Base-by-base conservation (phyloP, 176 grass and related monocot species). In the Cenchrus americanus region DNA sequence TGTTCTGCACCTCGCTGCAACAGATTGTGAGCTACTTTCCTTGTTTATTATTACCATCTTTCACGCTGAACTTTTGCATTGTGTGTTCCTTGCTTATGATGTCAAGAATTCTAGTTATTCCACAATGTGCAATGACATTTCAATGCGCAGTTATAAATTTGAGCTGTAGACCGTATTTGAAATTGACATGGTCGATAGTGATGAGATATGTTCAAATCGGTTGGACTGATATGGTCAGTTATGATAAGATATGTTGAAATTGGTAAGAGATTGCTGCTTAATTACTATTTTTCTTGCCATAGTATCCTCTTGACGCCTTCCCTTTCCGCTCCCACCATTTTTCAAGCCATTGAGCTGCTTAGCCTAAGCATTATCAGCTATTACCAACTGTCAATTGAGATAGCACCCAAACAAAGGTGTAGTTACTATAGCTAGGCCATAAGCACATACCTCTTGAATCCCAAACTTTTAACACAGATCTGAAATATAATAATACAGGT, bases 1-100 rank as follows among this genome's bases (percentile, higher is more conserved):
- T 94, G 10, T 91, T 93, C 82, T 97, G 95, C 84, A 94, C 95
- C 12, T 97, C 92, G 24, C 88, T 97, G 66, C 95, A 97, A 58
- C 95, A 94, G 74, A 97, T 97, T 88, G 95, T 97, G 81, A 89
- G 92, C 51, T 80, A 41, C 19, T 66, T 77, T 59, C 62, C 14
- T 37, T 43, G 4, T 2, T 14, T 37, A 37, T 37, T 22, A 3
- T 8, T 17, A 30, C 14, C 5, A 10, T 3, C 66, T 48, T 69
- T 12, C 2, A 70, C 75, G 52, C 8, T 66, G n/a, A 1, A 26
- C 10, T 15, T 82, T 66, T 12, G 10, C 22, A 1, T 76, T 66
- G 53, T 76, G 32, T 18, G 10, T 52, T 87, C 34, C 32, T 47
- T 59, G 52, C n/a, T 5, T 57, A 41, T 24, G 48, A 60, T 63